Evolutionary conservation across 2,329 filamentous ascomycete genomes (phyloP), one percentile per base, ranked within the genome.

Genomic region (Aspergillus jensenii): DNA sequence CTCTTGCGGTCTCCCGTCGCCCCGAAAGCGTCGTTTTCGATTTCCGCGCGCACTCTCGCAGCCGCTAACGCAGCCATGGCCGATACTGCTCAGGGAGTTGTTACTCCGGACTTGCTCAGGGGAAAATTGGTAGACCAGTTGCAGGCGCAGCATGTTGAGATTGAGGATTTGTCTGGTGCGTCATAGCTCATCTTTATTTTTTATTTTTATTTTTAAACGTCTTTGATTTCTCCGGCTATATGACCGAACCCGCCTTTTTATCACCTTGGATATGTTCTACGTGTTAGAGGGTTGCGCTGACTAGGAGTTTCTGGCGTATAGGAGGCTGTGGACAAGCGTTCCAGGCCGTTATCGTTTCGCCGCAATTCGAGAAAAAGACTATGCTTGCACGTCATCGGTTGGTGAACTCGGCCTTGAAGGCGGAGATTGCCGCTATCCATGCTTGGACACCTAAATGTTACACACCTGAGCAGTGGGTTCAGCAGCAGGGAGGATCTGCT

Each of bases 381-480:
- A 90, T 90, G 52, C 85, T 97, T 58, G 91, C 91, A 72, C 85
- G 93, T 57, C 91, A 96, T 76, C 87, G 93, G 44, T 82, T 96
- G 62, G 92, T 96, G 67, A 96, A 97, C 76, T 83, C 83, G 15
- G 87, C 87, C 5, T 81, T 97, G 67, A 93, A 92, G 79, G 84
- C 88, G 47, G 92, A 97, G 78, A 96, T 97, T 73, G 90, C 90
- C 15, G 85, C 84, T 63, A 96, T 97, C 67, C 93, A 97, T 79
- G 93, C 93, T 40, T 97, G 93, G 93, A 96, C 91, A 56, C 91
- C 92, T 27, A 96, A 92, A 78, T 96, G 93, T 74, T 90, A 92
- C 79, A 97, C 93, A 8, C 90, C 91, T 0, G 90, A 92, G 68
- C 91, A 97, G 79, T 96, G 90, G 78, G 87, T 85, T 75, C 84